Evolutionary conservation across 2,329 filamentous ascomycete species (phyloP), one percentile per base, ranked within the genome.

Genomic region (Trichophyton rubrum): DNA sequence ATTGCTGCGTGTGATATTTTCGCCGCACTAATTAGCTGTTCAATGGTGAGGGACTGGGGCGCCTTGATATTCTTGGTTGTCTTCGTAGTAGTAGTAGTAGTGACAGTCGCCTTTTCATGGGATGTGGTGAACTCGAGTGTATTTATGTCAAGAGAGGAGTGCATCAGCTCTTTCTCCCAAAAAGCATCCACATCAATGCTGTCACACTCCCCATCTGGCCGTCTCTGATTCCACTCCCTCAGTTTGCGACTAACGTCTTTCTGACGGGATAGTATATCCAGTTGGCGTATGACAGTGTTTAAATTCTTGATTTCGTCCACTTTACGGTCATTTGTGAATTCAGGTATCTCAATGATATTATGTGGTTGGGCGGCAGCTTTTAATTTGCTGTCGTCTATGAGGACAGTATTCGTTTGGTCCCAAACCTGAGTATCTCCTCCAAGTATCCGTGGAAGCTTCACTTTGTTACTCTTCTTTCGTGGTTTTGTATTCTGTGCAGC

Each of bases 341-440:
- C 90, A 0, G 90, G 88, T 22, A 97, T 80, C 65, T 85, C 78
- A 8, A 97, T 74, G 22, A 93, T 79, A 67, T 97, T 97, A 74
- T 83, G 82, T 0, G 93, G 93, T 72, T 99, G 89, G 60, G 82
- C 86, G 27, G 83, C 79, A 0, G 86, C 91, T 77, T 97, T 99
- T 68, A 91, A 80, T 0, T 74, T 67, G 33, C 86, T 89, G 74
- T 97, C 93, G 67, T 99, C 93, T 43, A 97, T 84, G 27, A 99
- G 79, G 5, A 97, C 80, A 0, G 93, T 97, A 72, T 97, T 95
- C 58, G 80, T 80, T 74, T 96, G 90, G 67, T 85, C 81, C 87
- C 90, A 97, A 0, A 66, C 71, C 13, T 68, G 70, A 38, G 68
- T 70, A n/a, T 76, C n/a, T 13, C 27, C 81, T 71, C 81, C 79